phyloP scores from a whole-genome alignment of 345 rosid species.

The Citrus glauca region DNA sequence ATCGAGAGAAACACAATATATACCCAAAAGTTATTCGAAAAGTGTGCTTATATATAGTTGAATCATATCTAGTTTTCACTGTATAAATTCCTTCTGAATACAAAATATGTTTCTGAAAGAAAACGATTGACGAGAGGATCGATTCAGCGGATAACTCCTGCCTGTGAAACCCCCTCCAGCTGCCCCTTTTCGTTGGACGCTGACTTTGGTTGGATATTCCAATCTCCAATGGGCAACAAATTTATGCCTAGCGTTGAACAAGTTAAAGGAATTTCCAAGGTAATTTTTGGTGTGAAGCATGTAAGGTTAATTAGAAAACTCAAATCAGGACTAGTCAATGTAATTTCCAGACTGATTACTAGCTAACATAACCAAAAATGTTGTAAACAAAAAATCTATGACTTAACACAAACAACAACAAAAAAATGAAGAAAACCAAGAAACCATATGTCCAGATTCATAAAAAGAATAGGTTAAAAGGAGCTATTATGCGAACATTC shows the following conservation, averaged over 20 bases:
- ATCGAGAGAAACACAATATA: neutral
- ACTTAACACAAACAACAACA: too few species aligned
- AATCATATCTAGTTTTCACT: neutral
- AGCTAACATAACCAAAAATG: neutral
- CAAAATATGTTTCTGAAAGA: neutral
- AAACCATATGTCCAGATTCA: neutral
- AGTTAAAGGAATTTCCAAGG: conserved; percentile 7
- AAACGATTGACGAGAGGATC: conserved; percentile 1
- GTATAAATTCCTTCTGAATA: too few species aligned
- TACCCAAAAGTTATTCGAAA: neutral
- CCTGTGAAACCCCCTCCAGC: conserved; percentile 23
- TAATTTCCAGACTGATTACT: neutral
- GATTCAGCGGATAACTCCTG: conserved; percentile 25
- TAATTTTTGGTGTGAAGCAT: neutral
- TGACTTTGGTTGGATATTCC: neutral
- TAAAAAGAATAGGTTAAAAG: neutral
- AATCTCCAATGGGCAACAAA: conserved; percentile 18
- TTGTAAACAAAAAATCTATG: neutral
- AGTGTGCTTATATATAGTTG: neutral
- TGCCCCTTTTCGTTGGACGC: conserved; percentile 7
- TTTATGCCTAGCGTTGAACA: conserved; percentile 18
- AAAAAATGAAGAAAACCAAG: neutral
- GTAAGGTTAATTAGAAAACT: neutral
- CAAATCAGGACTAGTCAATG: neutral
- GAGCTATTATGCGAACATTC: neutral